Evolutionary conservation across 306 rosid genomes (phyloP).

Genomic region (Sesbania bispinosa): DNA sequence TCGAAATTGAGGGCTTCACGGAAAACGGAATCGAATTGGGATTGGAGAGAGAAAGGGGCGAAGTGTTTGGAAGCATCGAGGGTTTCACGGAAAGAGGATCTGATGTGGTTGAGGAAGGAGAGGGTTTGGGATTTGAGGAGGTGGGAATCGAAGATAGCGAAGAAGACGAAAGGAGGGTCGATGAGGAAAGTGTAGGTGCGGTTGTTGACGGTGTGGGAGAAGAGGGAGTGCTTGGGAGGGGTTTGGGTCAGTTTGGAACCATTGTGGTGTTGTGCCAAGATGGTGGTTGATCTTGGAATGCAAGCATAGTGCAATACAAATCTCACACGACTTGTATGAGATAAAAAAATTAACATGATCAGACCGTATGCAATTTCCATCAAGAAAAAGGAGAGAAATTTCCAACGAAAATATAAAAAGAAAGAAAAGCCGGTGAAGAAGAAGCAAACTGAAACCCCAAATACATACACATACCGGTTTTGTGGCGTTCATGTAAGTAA

Average conservation of each 20-base stretch:
- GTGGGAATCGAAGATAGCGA: slow-evolving; percentile 53
- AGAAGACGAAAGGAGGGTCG: slow-evolving; percentile 49
- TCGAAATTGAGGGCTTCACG: slow-evolving; percentile 24
- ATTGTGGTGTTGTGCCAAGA: slow-evolving; percentile 52
- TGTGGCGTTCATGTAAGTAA: too few relatives aligned
- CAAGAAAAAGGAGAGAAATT: too few relatives aligned
- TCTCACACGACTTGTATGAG: too few relatives aligned
- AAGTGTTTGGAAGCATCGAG: slow-evolving; percentile 19
- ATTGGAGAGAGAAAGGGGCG: slow-evolving; percentile 51
- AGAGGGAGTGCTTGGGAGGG: slow-evolving; percentile 66
- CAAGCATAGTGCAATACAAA: slow-evolving; percentile 67
- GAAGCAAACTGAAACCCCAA: too few relatives aligned
- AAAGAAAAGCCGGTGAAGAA: too few relatives aligned
- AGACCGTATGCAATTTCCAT: too few relatives aligned
- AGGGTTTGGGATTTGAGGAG: slow-evolving; percentile 49
- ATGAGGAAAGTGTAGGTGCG: slow-evolving; percentile 58
- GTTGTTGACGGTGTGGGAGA: slow-evolving; percentile 56
- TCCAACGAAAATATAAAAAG: too few relatives aligned
- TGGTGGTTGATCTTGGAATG: slow-evolving; percentile 62
- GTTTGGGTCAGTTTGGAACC: slow-evolving; percentile 32
- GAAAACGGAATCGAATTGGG: slow-evolving; percentile 49
- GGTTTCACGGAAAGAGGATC: slow-evolving; percentile 14
- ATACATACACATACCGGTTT: too few relatives aligned
- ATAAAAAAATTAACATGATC: too few relatives aligned
- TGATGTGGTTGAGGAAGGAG: slow-evolving; percentile 51